These are phyloP conservation scores for Cercophora sp. DNA, from an alignment of 495 filamentous ascomycete species.

Conservation along the genomic window DNA sequence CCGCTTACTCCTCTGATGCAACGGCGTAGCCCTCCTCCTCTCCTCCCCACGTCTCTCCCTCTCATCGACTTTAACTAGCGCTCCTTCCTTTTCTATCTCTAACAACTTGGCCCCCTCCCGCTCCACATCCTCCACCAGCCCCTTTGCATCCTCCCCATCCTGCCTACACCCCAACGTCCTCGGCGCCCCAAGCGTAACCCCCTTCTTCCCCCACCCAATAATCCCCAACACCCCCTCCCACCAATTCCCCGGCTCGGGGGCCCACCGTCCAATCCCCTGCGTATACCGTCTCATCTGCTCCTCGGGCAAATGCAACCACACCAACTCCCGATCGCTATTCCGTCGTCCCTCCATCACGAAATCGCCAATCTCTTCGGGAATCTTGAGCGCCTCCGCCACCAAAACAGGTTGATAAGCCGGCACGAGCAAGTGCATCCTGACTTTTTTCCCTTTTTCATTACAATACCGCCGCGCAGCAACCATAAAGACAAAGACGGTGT, in stretches of 20 bases:
- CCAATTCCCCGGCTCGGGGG: constrained; percentile 8
- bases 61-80: neutral
- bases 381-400: constrained; percentile 17
- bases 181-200: neutral
- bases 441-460: neutral
- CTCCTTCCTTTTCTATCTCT: constrained; percentile 2
- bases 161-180: constrained; percentile 3
- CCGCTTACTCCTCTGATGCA: constrained; percentile 3
- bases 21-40: constrained; percentile 3
- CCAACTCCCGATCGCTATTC: constrained; percentile 18
- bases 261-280: constrained; percentile 17
- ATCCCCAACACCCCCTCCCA: constrained; percentile 1
- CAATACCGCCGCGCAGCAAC: constrained; percentile 16
- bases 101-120: neutral
- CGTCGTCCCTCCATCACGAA: constrained; percentile 22
- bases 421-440: constrained; percentile 18
- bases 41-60: neutral
- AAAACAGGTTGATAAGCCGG: constrained; percentile 23
- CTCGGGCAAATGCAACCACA: constrained; percentile 22
- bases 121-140: neutral
- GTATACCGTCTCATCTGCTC: constrained; percentile 16
- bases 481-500: constrained; percentile 23
- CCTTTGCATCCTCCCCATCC: neutral
- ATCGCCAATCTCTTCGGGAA: constrained; percentile 21
- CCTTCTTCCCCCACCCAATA: neutral